Evolutionary conservation across 129 eudicot genomes (phyloP), one percentile per base, ranked within the genome.

Genomic region (Smallanthus sonchifolius): DNA sequence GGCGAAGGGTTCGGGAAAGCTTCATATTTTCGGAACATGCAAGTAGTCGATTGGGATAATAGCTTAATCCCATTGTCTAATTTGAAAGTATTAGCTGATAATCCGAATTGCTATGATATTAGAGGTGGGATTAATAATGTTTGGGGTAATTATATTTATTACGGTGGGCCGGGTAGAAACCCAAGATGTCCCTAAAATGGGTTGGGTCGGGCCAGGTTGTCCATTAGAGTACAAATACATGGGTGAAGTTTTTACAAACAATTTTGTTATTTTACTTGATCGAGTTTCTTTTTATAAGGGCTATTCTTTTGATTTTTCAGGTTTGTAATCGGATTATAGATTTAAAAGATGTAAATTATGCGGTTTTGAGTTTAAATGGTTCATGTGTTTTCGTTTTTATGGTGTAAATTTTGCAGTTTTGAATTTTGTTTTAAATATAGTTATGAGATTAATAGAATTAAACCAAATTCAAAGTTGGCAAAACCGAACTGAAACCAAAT

Each of bases 131-230:
- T 81, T 45, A 90, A 88, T 82, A 82, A 75, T 10, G 96, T 83
- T 38, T 93, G 97, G 98, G 98, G 98, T 14, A 83, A 90, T 83
- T 94, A 94, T 82, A 86, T 94, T 83, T 94, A 94, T 62, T 94
- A 84, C 28, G 98, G 98, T 65, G 98, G 98, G 1, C 98, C 98
- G 20, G 97, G 98, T 32, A 85, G 74, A 82, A 94, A 86, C 79
- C 68, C 81, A 11, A 86, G 73, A 60, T 94, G 98, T 61, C 89
- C 97, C 44, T 94, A 65, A 24, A 82, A 38, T 10, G 68, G 56
- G 42, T 17, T 10, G 64, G 60, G 60, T 28, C n/a, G 61, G 30
- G 30, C 30, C 30, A 1, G 35, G 75, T 19, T 47, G 13, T 77
- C 59, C 36, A 52, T 67, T 15, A 32, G 71, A 24, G 77, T 79